Percentiles rank a stretch among this genome's conserved stretches.
Conservation (phyloP, 2,329 filamentous ascomycete genomes). For the Lachnellula willkommii region DNA sequence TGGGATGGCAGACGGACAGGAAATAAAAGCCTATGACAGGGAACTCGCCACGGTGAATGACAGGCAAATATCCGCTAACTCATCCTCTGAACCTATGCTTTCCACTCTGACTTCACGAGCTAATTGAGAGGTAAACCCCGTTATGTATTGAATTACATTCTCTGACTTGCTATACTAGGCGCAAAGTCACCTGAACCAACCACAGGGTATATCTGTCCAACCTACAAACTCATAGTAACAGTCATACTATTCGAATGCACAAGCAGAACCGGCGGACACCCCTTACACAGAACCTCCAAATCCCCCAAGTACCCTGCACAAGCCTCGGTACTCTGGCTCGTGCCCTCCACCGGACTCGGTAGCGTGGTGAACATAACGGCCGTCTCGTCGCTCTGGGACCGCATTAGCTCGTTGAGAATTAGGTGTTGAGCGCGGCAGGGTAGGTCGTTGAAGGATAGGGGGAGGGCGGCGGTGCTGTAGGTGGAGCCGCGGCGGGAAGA, state of each 20-base stretch:
- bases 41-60: no score
- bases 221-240: constrained; percentile 67
- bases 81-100: no score
- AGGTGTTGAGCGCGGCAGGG: constrained; percentile 80
- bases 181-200: background rate
- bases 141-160: no score
- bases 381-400: constrained; percentile 60
- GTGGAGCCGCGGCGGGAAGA: constrained; percentile 34
- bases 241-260: constrained; percentile 89
- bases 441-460: constrained; percentile 80
- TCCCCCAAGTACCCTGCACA: constrained; percentile 72
- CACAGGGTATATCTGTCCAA: background rate
- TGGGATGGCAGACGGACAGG: no score
- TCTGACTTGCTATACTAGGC: no score
- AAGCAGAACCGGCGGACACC: constrained; percentile 68
- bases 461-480: constrained; percentile 56
- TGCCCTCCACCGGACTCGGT: constrained; percentile 74
- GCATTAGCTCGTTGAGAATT: constrained; percentile 80
- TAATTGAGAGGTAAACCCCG: no score
- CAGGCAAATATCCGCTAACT: no score
- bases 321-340: constrained; percentile 61
- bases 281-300: constrained; percentile 72
- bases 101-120: no score
- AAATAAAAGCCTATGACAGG: no score
- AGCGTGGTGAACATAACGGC: constrained; percentile 80